Conservation (phyloP, 2,329 filamentous ascomycete species). For the Aspergillus tamarii region DNA sequence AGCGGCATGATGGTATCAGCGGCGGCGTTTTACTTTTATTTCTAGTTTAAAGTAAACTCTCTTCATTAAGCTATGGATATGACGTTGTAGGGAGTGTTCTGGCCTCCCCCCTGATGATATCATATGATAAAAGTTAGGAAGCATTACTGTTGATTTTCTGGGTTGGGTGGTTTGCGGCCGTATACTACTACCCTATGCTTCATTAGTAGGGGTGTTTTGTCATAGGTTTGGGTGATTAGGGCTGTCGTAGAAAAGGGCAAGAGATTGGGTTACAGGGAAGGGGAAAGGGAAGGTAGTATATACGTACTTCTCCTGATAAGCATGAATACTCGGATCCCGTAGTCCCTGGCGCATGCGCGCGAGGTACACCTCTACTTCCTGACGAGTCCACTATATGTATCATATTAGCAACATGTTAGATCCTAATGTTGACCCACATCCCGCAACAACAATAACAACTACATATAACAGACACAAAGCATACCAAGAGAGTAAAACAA, state of each 20-base stretch:
- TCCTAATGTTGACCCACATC: too few species aligned
- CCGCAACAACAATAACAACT: too few species aligned
- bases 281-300: not conserved
- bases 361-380: slow-evolving; percentile 1
- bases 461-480: too few species aligned
- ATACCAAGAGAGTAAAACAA: too few species aligned
- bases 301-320: slow-evolving; percentile 1
- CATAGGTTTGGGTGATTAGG: not conserved
- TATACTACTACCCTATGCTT: not conserved
- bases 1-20: not conserved
- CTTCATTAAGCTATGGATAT: not conserved
- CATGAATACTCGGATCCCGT: not conserved
- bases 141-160: too few species aligned
- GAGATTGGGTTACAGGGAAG: too few species aligned
- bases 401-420: not conserved
- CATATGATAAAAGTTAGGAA: not conserved
- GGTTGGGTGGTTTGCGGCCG: not conserved
- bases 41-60: not conserved
- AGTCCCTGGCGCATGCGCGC: not conserved
- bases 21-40: not conserved
- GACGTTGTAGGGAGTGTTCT: not conserved
- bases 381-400: slow-evolving; percentile 11
- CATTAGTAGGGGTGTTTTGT: not conserved
- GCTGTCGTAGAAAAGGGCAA: too few species aligned
- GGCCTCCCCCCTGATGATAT: not conserved